Conservation (phyloP, 2,329 filamentous ascomycete genomes). For the Epichloe sylvatica region DNA sequence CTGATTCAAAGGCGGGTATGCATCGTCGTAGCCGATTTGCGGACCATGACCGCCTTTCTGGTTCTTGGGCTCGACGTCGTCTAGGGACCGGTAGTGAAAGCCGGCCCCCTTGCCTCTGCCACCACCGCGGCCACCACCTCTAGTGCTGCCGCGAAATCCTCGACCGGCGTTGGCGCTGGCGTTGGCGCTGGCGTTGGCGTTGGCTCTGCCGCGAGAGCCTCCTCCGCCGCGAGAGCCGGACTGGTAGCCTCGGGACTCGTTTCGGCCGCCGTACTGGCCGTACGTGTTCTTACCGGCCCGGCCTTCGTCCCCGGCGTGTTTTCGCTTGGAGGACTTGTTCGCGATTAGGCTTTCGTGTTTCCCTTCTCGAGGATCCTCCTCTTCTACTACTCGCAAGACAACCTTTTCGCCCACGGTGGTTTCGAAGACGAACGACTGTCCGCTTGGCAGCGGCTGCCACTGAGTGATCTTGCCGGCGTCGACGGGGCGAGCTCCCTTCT, state of each 20-base stretch:
- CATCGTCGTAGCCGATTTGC: conserved; percentile 35
- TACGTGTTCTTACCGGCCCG: conserved; percentile 19
- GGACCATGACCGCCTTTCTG: conserved; percentile 28
- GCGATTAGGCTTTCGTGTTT: conserved; percentile 49
- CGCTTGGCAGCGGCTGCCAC: conserved; percentile 63
- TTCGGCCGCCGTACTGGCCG: conserved; percentile 23
- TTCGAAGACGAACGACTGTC: conserved; percentile 64
- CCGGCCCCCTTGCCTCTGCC: conserved; percentile 35
- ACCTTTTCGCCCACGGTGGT: conserved; percentile 79
- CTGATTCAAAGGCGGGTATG: conserved; percentile 16
- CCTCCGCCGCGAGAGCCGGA: conserved; percentile 22
- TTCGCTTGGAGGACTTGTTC: conserved; percentile 47
- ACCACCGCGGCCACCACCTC: conserved; percentile 24
- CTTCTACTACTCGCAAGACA: conserved; percentile 69
- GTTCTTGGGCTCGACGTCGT: conserved; percentile 44
- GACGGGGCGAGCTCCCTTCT: conserved; percentile 59
- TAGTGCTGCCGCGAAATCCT: conserved; percentile 24
- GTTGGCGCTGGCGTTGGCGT: conserved; percentile 5
- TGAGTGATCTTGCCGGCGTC: conserved; percentile 71
- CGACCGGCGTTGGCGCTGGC: conserved; percentile 14
- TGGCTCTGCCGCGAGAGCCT: conserved; percentile 20
- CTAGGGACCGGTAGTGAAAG: conserved; percentile 50
- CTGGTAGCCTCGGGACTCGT: conserved; percentile 29
- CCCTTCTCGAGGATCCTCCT: conserved; percentile 48
- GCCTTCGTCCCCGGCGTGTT: conserved; percentile 37